A percentile compares a stretch with the other conserved stretches of the same genome.
These are phyloP conservation scores for Lunularia cruciata DNA, from an alignment of 225 moss, liverwort and hornwort genomes.

Conservation along the genomic window DNA sequence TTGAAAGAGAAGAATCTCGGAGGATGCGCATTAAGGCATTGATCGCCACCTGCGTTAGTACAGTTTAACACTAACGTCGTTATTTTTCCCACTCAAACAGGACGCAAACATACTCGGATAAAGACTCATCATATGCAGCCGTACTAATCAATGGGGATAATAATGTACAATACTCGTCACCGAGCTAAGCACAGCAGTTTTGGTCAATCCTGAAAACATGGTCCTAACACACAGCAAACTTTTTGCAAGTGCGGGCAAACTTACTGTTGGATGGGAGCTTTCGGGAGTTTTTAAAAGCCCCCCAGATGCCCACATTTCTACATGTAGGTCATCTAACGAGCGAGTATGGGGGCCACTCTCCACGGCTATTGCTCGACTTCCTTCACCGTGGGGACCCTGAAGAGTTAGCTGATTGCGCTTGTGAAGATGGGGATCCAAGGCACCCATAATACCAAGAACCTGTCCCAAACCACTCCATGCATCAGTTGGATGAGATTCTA, in stretches of 20 bases:
- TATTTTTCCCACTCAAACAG: too few relatives aligned
- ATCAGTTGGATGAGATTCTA: not conserved
- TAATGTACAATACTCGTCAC: too few relatives aligned
- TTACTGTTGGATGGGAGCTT: constrained; percentile 93
- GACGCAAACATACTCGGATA: too few relatives aligned
- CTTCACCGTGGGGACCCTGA: constrained; percentile 75
- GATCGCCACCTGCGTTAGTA: constrained; percentile 70
- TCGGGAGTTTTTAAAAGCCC: constrained; percentile 82
- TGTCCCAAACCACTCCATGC: constrained; percentile 15
- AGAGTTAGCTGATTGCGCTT: constrained; percentile 82
- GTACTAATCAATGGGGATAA: too few relatives aligned
- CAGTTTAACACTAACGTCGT: too few relatives aligned
- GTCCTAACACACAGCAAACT: not conserved
- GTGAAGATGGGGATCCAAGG: constrained; percentile 90
- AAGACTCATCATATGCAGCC: too few relatives aligned
- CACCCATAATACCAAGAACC: constrained; percentile 97
- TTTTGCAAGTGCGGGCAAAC: not conserved
- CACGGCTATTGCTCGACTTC: constrained; percentile 55
- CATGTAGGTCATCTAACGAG: constrained; percentile 88
- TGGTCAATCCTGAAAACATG: too few relatives aligned
- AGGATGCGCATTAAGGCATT: constrained; percentile 94
- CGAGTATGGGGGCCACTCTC: constrained; percentile 90
- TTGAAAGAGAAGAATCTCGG: constrained; percentile 83
- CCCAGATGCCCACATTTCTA: constrained; percentile 82
- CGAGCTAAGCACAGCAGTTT: too few relatives aligned